Conservation (phyloP, 805 yeast species). For the Ogataea methylovora region DNA sequence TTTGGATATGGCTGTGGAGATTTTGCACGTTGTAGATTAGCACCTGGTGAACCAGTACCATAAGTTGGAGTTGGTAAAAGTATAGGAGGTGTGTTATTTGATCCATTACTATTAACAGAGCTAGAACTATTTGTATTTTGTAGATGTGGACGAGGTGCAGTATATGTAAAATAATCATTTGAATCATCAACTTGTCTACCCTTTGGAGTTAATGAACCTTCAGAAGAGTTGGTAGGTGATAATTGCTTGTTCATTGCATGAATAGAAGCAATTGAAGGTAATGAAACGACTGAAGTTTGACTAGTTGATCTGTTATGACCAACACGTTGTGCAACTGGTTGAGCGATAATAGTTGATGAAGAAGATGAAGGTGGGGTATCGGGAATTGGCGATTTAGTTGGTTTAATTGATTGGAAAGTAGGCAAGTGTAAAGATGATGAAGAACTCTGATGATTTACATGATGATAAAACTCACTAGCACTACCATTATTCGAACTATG, state of each 20-base stretch:
- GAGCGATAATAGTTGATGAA: no score
- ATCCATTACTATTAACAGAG: neutral
- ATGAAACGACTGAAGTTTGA: no score
- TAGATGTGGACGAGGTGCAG: constrained; percentile 19
- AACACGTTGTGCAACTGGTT: no score
- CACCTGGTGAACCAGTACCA: neutral
- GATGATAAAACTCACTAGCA: neutral
- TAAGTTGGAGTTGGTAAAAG: constrained; percentile 1
- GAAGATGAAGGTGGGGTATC: no score
- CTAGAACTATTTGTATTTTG: neutral
- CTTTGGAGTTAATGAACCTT: no score
- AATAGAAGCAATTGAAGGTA: neutral
- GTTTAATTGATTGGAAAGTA: constrained; percentile 16
- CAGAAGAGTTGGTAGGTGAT: neutral
- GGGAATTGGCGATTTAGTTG: neutral
- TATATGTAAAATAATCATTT: constrained; percentile 21
- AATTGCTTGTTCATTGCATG: neutral
- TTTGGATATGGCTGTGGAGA: constrained; percentile 2
- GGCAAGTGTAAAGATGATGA: constrained; percentile 19
- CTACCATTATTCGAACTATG: neutral
- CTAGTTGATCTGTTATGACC: no score
- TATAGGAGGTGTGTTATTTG: neutral
- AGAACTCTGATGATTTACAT: constrained; percentile 4
- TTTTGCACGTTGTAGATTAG: no score
- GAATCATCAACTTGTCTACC: constrained; percentile 1